Evolutionary conservation across 768 basidiomycete species (phyloP).

Genomic region (Suillus subluteus): DNA sequence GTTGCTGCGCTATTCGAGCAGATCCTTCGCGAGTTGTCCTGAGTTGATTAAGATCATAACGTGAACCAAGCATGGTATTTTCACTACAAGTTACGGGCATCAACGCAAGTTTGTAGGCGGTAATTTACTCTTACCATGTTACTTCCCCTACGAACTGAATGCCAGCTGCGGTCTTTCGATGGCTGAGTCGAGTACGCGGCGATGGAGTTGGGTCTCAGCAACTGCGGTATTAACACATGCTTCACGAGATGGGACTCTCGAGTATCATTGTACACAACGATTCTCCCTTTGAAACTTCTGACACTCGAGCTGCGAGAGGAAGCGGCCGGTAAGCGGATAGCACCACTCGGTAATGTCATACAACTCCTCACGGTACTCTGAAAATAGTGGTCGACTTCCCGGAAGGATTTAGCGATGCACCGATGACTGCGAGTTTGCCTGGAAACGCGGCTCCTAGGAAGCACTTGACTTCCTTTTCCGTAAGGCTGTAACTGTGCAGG

Average conservation of each 20-base stretch:
- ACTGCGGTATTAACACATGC: background rate
- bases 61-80: conserved; percentile 33
- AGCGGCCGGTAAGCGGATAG: conserved; percentile 4
- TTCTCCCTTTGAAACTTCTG: background rate
- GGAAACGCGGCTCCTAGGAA: conserved; percentile 9
- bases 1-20: conserved; percentile 48
- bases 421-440: conserved; percentile 1
- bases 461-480: conserved; percentile 3
- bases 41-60: conserved; percentile 39
- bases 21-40: conserved; percentile 43
- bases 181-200: conserved; percentile 25
- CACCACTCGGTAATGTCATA: conserved; percentile 2
- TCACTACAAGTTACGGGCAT: conserved; percentile 20
- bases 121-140: conserved; percentile 16
- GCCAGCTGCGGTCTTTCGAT: conserved; percentile 22
- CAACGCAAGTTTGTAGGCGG: background rate
- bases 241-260: conserved; percentile 6
- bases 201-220: conserved; percentile 18
- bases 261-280: background rate
- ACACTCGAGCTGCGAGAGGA: conserved; percentile 1
- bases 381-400: conserved; percentile 4
- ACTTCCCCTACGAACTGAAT: conserved; percentile 24
- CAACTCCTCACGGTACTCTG: background rate
- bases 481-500: conserved; percentile 4
- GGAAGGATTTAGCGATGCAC: conserved; percentile 1